These are phyloP conservation scores for Phytophthora agathidicida DNA, from an alignment of 352 stramenopile genomes.

Conservation along the genomic window DNA sequence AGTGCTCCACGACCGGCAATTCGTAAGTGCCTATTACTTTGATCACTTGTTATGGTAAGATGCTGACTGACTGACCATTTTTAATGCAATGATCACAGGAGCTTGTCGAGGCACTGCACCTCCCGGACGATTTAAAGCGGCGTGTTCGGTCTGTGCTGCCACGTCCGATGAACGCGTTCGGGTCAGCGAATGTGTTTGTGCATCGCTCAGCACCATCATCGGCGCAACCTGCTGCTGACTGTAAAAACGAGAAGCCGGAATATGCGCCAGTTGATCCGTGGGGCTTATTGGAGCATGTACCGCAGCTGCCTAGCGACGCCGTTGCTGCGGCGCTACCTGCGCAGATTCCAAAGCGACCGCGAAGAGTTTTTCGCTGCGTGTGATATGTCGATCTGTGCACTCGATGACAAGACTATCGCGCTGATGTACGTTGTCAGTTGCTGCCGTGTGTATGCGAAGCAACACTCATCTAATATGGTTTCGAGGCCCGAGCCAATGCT, in stretches of 20 bases:
- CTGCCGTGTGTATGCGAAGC: conserved; percentile 15
- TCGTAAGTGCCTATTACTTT: conserved; percentile 50
- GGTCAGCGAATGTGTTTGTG: conserved; percentile 36
- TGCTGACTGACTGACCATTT: conserved; percentile 17
- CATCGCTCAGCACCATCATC: conserved; percentile 9
- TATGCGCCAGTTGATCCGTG: conserved; percentile 73
- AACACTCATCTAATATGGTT: conserved; percentile 31
- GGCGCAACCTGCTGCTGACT: conserved; percentile 35
- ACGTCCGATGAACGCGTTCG: conserved; percentile 43
- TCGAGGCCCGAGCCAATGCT: conserved; percentile 1
- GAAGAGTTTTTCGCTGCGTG: conserved; percentile 75
- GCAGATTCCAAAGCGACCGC: conserved; percentile 60
- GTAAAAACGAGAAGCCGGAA: conserved; percentile 21
- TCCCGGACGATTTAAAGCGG: conserved; percentile 61
- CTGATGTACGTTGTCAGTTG: conserved; percentile 15
- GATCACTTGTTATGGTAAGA: background rate
- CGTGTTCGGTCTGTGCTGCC: conserved; percentile 80
- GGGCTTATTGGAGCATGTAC: conserved; percentile 74
- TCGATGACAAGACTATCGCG: background rate
- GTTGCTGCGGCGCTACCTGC: conserved; percentile 45
- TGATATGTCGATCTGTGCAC: conserved; percentile 32
- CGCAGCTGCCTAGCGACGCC: conserved; percentile 70
- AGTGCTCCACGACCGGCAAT: conserved; percentile 77
- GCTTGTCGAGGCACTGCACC: conserved; percentile 65
- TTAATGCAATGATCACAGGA: conserved; percentile 47